Conservation (phyloP, 1,284 basidiomycete genomes). For the Amylostereum areolatum region DNA sequence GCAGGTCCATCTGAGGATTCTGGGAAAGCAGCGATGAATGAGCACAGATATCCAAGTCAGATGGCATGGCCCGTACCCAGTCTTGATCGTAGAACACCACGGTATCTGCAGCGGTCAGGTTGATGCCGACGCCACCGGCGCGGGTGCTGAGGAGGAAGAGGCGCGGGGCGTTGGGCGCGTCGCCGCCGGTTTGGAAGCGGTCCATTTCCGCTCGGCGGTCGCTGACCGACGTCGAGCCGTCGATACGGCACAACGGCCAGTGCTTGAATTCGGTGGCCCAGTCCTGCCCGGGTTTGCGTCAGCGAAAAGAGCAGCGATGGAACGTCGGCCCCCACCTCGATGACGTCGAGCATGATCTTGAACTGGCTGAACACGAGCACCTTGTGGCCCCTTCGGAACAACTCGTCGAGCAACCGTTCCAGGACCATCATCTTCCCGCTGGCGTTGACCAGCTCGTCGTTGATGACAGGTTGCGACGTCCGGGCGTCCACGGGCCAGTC, state of each 20-base stretch:
- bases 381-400: conserved; percentile 84
- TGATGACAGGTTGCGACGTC: conserved; percentile 55
- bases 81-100: conserved; percentile 96
- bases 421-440: conserved; percentile 98
- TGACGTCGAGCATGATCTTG: conserved; percentile 92
- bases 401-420: conserved; percentile 78
- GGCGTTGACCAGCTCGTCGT: conserved; percentile 75
- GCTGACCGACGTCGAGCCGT: conserved; percentile 76
- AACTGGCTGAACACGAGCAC: conserved; percentile 95
- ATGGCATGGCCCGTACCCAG: conserved; percentile 59
- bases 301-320: conserved; percentile 4
- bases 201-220: conserved; percentile 83
- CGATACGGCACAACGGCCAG: conserved; percentile 85
- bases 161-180: conserved; percentile 58
- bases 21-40: conserved; percentile 20
- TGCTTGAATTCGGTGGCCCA: conserved; percentile 83
- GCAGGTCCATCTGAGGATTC: conserved; percentile 96
- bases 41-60: not conserved
- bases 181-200: conserved; percentile 74
- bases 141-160: conserved; percentile 91
- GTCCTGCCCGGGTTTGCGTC: conserved; percentile 39
- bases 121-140: conserved; percentile 90
- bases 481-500: conserved; percentile 76
- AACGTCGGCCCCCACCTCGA: conserved; percentile 53
- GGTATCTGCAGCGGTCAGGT: conserved; percentile 90